These are phyloP conservation scores for Tuber brumale DNA, from an alignment of 495 filamentous ascomycete genomes.

Conservation along the genomic window DNA sequence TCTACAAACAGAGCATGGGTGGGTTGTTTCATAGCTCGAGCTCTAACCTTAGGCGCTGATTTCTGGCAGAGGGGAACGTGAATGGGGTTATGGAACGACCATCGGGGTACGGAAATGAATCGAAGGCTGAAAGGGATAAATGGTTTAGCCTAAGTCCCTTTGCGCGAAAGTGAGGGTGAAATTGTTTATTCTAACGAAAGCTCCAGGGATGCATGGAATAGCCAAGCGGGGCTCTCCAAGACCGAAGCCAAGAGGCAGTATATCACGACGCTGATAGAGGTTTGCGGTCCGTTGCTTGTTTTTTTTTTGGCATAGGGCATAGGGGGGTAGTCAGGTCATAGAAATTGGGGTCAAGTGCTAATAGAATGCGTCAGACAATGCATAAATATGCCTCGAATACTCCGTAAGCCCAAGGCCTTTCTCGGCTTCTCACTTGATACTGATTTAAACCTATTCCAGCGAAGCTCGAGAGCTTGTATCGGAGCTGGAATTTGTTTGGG, in stretches of 20 bases:
- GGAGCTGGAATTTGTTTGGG: slow-evolving; percentile 98
- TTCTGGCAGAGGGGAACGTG: slow-evolving; percentile 71
- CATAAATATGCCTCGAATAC: slow-evolving; percentile 80
- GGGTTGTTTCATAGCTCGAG: slow-evolving; percentile 25
- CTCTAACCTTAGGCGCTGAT: slow-evolving; percentile 7
- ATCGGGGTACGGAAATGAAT: slow-evolving; percentile 48
- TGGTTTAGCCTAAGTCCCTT: slow-evolving; percentile 40
- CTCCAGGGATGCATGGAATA: slow-evolving; percentile 76
- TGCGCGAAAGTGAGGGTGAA: neutral
- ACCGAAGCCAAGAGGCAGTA: slow-evolving; percentile 94
- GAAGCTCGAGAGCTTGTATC: slow-evolving; percentile 80
- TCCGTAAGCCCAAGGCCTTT: slow-evolving; percentile 46
- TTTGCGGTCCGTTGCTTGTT: slow-evolving; percentile 37
- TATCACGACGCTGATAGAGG: slow-evolving; percentile 79
- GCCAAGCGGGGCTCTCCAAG: slow-evolving; percentile 66
- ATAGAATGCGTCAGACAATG: slow-evolving; percentile 58
- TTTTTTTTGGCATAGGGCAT: neutral
- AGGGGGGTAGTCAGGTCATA: neutral
- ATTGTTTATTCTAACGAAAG: slow-evolving; percentile 26
- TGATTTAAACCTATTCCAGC: slow-evolving; percentile 35
- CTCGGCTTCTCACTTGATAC: slow-evolving; percentile 8
- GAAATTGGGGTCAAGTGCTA: neutral
- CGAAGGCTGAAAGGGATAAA: slow-evolving; percentile 55
- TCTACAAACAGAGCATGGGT: slow-evolving; percentile 98
- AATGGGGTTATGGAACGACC: slow-evolving; percentile 86